A percentile compares a stretch with the other conserved stretches of the same genome.
phyloP scores from a whole-genome alignment of 805 yeast genomes.

The Candida hispaniensis region DNA sequence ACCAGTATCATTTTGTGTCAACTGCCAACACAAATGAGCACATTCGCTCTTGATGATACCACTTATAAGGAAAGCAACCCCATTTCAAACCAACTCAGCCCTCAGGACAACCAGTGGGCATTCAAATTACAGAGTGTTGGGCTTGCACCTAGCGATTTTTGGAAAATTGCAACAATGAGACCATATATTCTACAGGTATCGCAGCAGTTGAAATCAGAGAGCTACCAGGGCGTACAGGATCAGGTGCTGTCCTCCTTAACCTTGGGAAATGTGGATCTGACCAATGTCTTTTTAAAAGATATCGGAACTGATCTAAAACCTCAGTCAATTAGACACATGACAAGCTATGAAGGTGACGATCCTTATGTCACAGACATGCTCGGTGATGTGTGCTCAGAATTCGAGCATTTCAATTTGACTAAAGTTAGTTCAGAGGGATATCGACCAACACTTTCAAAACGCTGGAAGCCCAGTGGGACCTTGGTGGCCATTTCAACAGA shows the following conservation, averaged over 20 bases:
- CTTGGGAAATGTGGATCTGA: conserved; percentile 4
- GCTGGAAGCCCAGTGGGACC: conserved; percentile 38
- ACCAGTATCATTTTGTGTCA: conserved; percentile 10
- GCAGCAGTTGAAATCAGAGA: conserved; percentile 9
- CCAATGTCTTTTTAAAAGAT: conserved; percentile 11
- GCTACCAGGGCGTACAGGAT: too few species aligned
- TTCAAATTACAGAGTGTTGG: conserved; percentile 64
- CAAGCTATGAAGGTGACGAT: conserved; percentile 57
- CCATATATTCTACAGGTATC: conserved; percentile 45
- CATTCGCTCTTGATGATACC: conserved; percentile 1
- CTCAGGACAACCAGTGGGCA: conserved; percentile 42
- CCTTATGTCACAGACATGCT: conserved; percentile 52
- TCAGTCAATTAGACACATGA: conserved; percentile 30
- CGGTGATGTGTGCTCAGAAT: conserved; percentile 40
- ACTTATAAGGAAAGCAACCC: not conserved
- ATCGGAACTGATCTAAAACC: too few species aligned
- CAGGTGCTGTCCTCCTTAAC: conserved; percentile 6
- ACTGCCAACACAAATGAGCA: conserved; percentile 13
- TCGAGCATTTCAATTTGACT: too few species aligned
- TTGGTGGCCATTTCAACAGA: conserved; percentile 56
- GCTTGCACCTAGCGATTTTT: conserved; percentile 54
- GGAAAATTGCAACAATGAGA: conserved; percentile 70
- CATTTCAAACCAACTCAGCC: too few species aligned
- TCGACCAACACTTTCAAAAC: conserved; percentile 7
- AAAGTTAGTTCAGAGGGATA: conserved; percentile 6